Base-by-base conservation (phyloP, 2,329 filamentous ascomycete genomes). In the Penicillium capsulatum region DNA sequence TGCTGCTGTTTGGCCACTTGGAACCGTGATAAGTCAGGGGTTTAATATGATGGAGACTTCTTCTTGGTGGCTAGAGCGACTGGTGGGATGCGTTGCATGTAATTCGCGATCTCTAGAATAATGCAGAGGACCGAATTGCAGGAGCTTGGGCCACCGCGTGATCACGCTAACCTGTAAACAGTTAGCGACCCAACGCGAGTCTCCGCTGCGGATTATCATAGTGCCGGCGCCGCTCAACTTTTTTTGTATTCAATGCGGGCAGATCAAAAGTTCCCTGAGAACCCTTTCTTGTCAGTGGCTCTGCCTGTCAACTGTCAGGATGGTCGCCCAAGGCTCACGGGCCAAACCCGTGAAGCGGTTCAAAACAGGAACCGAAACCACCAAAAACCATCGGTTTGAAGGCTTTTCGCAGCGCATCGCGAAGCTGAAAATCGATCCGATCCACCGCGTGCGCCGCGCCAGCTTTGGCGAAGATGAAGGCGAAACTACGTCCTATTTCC, bases 381-480 rank as follows among this genome's bases (percentile, higher is more conserved):
- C 83, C 47, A 90, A 87, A 60, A 84, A 87, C 36, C 87, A 96
- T 68, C 79, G 86, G 62, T 97, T 88, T 79, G 85, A 96, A 69
- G 84, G 86, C 47, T 97, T 97, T 69, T 86, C 84, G 44, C 79
- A 83, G 60, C 92, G 94, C 65, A 86, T 97, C 63, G 80, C 86
- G 48, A 92, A 90, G 65, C 79, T 97, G 60, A 92, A 87, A 68
- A 83, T 98, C 69, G 91, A 98, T 58, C 92, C 92, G 31, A 78
- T 98, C 53, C 88, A 92, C 66, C 84, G 84, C 68, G 84, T 94
- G 56, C 86, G 89, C 66, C 84, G 84, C 27, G 63, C 63, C 79
- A 94, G 70, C 82, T 81, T 92, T 69, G 84, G 90, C 47, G 80
- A 83, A 71, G 83, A 90, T 64, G 74, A 83, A 58, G 79, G 82